phyloP scores from a whole-genome alignment of 2,329 filamentous ascomycete genomes.

The Mariannaea sp. region DNA sequence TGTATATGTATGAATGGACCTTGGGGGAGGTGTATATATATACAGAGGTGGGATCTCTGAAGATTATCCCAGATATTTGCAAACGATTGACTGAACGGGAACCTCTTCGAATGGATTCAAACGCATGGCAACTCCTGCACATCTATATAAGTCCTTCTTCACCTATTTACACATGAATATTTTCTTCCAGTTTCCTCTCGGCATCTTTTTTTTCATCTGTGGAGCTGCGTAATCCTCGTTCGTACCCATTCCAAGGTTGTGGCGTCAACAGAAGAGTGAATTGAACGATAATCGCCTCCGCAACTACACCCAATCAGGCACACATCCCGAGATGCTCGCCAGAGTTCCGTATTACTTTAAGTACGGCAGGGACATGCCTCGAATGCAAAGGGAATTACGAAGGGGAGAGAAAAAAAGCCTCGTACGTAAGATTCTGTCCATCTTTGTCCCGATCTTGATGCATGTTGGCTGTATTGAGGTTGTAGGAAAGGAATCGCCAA shows the following conservation, averaged over 20 bases:
- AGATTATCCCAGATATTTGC: background rate
- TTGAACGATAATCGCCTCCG: constrained; percentile 11
- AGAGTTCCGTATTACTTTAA: background rate
- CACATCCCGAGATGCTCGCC: background rate
- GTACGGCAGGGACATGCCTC: background rate
- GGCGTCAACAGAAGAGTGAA: background rate
- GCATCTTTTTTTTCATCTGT: background rate
- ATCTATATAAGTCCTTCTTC: background rate
- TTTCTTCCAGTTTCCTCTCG: background rate
- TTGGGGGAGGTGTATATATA: background rate
- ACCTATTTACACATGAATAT: background rate
- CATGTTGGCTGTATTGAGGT: background rate
- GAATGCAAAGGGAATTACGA: background rate
- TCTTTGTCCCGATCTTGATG: too few relatives aligned
- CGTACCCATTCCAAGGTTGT: background rate
- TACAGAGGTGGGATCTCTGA: background rate
- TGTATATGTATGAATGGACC: background rate
- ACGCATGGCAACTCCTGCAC: background rate
- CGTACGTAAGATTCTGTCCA: background rate
- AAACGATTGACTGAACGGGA: background rate
- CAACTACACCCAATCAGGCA: constrained; percentile 16
- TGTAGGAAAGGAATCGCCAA: background rate
- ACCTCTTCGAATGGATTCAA: too few relatives aligned
- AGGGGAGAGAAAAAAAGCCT: background rate
- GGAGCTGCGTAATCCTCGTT: background rate